Percentiles rank a stretch among this genome's conserved stretches.
Evolutionary conservation across 208 protist genomes (phyloP).

Genomic region (Leishmania aethiopica): DNA sequence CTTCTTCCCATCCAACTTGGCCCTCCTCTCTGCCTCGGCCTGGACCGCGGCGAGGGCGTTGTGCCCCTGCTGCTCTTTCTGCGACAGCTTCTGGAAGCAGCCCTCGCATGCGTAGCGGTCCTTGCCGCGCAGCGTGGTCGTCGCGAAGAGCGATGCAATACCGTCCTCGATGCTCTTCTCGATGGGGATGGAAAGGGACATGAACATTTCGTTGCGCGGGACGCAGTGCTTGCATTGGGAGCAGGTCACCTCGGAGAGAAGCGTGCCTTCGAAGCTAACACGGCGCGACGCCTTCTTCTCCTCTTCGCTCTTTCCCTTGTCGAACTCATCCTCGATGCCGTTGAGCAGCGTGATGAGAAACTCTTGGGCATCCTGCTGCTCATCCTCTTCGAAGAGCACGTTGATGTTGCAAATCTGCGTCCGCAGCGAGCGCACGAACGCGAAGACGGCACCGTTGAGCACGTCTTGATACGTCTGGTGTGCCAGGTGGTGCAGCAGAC

Average conservation of each 20-base stretch:
- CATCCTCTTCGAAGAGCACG: constrained; percentile 69
- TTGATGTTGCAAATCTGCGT: constrained; percentile 50
- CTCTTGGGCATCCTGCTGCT: constrained; percentile 92
- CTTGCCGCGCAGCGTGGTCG: constrained; percentile 49
- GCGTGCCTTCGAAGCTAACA: constrained; percentile 74
- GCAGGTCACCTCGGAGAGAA: constrained; percentile 71
- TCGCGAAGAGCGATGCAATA: constrained; percentile 51
- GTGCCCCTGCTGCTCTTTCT: constrained; percentile 59
- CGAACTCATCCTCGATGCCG: constrained; percentile 83
- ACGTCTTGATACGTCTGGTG: constrained; percentile 60
- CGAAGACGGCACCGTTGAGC: constrained; percentile 47
- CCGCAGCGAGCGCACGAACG: constrained; percentile 45
- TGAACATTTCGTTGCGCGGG: constrained; percentile 81
- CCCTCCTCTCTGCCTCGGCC: constrained; percentile 32
- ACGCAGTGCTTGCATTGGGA: constrained; percentile 44
- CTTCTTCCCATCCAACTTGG: constrained; percentile 37
- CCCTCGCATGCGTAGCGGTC: constrained; percentile 85
- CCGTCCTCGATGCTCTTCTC: constrained; percentile 62
- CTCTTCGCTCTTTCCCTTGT: constrained; percentile 61
- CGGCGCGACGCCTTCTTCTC: constrained; percentile 48
- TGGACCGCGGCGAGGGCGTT: constrained; percentile 56
- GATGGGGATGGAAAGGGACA: constrained; percentile 82
- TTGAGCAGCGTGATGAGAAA: constrained; percentile 86
- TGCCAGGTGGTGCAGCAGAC: constrained; percentile 52
- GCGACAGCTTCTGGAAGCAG: constrained; percentile 72